Conservation (phyloP, 169 alveolate genomes). For the Cyclospora cayetanensis region DNA sequence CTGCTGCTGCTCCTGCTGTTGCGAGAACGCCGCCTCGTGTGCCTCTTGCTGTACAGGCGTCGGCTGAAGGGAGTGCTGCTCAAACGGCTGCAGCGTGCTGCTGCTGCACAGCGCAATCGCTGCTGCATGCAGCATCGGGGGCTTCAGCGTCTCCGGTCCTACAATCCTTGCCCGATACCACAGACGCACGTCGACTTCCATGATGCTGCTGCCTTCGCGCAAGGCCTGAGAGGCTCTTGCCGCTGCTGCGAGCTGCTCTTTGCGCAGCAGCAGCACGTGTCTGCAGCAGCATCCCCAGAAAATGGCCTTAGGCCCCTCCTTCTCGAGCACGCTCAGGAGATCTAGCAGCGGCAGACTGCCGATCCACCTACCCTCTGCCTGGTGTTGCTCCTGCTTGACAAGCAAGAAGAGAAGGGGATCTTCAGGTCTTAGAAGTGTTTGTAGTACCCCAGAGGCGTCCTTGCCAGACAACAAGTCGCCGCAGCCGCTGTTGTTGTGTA, state of each 20-base stretch:
- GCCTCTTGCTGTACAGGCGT: background rate
- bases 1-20: background rate
- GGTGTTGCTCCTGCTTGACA: slow-evolving; percentile 39
- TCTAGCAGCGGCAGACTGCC: background rate
- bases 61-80: background rate
- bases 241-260: background rate
- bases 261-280: slow-evolving; percentile 55
- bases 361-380: background rate
- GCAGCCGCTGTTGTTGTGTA: slow-evolving; percentile 25
- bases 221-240: background rate
- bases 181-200: slow-evolving; percentile 14
- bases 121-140: slow-evolving; percentile 38
- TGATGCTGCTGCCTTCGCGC: slow-evolving; percentile 44
- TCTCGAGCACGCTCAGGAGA: slow-evolving; percentile 13
- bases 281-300: slow-evolving; percentile 63
- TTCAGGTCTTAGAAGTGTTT: background rate
- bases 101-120: slow-evolving; percentile 24
- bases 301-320: background rate
- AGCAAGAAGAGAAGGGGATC: slow-evolving; percentile 21
- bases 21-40: background rate
- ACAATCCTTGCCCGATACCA: slow-evolving; percentile 19
- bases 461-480: background rate
- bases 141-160: slow-evolving; percentile 5
- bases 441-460: slow-evolving; percentile 34
- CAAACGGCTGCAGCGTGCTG: background rate